phyloP scores from a whole-genome alignment of 139 green algal species.

The Chlamydomonas sp. region DNA sequence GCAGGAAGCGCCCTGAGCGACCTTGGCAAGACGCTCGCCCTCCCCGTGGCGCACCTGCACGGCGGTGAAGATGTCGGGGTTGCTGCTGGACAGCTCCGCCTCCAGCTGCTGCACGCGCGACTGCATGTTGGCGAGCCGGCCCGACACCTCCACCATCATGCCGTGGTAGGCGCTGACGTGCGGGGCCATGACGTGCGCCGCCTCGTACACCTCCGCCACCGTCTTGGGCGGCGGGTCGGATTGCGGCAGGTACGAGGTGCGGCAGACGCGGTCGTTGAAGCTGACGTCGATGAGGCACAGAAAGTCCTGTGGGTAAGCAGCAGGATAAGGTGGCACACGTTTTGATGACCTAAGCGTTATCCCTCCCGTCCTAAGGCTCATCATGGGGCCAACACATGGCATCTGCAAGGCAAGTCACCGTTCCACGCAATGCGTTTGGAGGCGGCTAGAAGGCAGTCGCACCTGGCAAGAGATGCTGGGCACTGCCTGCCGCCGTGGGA shows the following conservation, averaged over 20 bases:
- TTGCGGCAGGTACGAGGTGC: slow-evolving; percentile 7
- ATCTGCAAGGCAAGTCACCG: background rate
- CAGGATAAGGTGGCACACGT: background rate
- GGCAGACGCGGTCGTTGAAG: slow-evolving; percentile 34
- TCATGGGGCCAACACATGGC: background rate
- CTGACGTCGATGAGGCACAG: slow-evolving; percentile 9
- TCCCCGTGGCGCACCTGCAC: slow-evolving; percentile 44
- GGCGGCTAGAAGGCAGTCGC: background rate
- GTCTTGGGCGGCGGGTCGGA: slow-evolving; percentile 26
- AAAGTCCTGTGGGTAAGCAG: slow-evolving; percentile 8
- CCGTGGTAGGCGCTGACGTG: slow-evolving; percentile 7
- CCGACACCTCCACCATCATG: slow-evolving; percentile 7
- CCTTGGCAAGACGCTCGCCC: background rate
- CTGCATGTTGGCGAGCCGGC: slow-evolving; percentile 3
- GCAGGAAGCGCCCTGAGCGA: background rate
- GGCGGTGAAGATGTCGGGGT: slow-evolving; percentile 45
- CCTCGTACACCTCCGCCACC: slow-evolving; percentile 39
- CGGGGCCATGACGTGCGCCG: background rate
- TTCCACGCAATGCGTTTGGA: background rate
- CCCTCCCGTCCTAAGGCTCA: background rate
- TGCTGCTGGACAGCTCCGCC: slow-evolving; percentile 50
- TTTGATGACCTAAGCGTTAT: background rate
- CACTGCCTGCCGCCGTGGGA: slow-evolving; percentile 6
- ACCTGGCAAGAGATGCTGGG: slow-evolving; percentile 68
- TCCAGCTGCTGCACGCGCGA: slow-evolving; percentile 42